Evolutionary conservation across 2,329 filamentous ascomycete species (phyloP), one percentile per base, ranked within the genome.

Genomic region (Cordyceps pruinosa): DNA sequence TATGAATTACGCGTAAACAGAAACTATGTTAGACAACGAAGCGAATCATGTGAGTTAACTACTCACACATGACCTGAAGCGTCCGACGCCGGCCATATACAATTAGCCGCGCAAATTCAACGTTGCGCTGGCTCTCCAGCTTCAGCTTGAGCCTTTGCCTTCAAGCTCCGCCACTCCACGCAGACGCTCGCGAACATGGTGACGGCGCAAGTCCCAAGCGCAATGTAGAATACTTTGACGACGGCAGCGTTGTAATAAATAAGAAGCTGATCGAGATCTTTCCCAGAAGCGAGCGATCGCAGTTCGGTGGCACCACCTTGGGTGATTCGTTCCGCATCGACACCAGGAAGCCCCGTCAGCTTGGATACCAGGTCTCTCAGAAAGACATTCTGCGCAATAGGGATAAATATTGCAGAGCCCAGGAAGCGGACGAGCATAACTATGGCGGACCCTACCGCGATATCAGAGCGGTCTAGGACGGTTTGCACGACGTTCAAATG

Each of bases 91-190:
- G n/a, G n/a, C n/a, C n/a, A 45, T n/a, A 37, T 37, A n/a, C 10
- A n/a, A 12, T 12, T 34, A 37, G 5, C 4, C 9, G 8, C n/a
- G 15, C 13, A n/a, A 37, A 5, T 39, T 19, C 15, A 5, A n/a
- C 2, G 19, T n/a, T 23, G 23, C 37, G 5, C 13, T 17, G 30
- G n/a, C 25, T 39, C 32, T 13, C 52, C 42, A 13, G 32, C 45
- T 28, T 58, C 37, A 5, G 32, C 34, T 25, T 48, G 25, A 12
- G 34, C 49, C 26, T 41, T 53, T 8, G 56, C 76, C 63, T 80
- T 81, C 17, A 82, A 73, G 56, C 74, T 80, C 68, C 75, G 75
- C 74, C 75, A 77, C 65, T 80, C 77, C 57, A 78, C 71, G 1
- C 69, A 66, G 4, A 71, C 61, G 5, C 66, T 63, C 1, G 72